These are phyloP conservation scores for Ogataea glucozyma DNA, from an alignment of 805 yeast species.

Conservation along the genomic window DNA sequence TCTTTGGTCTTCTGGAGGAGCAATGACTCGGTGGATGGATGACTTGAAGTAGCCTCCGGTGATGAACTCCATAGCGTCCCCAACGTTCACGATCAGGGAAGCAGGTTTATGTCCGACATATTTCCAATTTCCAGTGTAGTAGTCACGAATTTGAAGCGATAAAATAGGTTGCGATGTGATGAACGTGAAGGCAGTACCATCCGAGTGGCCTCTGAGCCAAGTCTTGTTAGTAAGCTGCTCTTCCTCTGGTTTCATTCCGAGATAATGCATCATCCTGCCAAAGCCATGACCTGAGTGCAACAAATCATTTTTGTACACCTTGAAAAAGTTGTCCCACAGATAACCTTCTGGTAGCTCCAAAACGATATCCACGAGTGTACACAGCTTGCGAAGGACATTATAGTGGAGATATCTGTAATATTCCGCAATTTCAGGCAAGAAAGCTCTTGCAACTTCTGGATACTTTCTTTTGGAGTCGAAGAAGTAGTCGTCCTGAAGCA, in stretches of 20 bases:
- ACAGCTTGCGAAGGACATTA: constrained; percentile 38
- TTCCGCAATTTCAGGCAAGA: constrained; percentile 40
- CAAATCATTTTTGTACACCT: constrained; percentile 34
- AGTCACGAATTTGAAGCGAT: constrained; percentile 41
- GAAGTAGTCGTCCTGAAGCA: constrained; percentile 38
- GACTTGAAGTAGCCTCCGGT: constrained; percentile 49
- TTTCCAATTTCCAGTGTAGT: constrained; percentile 39
- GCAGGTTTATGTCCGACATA: constrained; percentile 41
- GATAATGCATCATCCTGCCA: constrained; percentile 41
- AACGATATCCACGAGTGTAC: constrained; percentile 43
- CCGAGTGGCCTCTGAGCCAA: constrained; percentile 50
- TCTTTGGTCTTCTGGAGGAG: constrained; percentile 45
- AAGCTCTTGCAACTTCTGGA: constrained; percentile 42
- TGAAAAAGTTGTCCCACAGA: constrained; percentile 39
- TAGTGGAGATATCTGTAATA: constrained; percentile 41
- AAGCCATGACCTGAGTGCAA: constrained; percentile 40
- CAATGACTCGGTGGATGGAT: constrained; percentile 46
- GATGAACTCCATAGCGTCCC: constrained; percentile 42
- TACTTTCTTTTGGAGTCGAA: constrained; percentile 32
- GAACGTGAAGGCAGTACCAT: constrained; percentile 41
- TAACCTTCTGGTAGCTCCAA: constrained; percentile 48
- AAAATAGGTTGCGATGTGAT: constrained; percentile 43
- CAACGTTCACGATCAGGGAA: constrained; percentile 42
- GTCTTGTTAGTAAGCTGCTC: constrained; percentile 37
- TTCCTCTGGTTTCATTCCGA: constrained; percentile 34